A percentile compares a stretch with the other conserved stretches of the same genome.
phyloP scores from a whole-genome alignment of 2,329 filamentous ascomycete species.

The Hymenoscyphus fructigenus region DNA sequence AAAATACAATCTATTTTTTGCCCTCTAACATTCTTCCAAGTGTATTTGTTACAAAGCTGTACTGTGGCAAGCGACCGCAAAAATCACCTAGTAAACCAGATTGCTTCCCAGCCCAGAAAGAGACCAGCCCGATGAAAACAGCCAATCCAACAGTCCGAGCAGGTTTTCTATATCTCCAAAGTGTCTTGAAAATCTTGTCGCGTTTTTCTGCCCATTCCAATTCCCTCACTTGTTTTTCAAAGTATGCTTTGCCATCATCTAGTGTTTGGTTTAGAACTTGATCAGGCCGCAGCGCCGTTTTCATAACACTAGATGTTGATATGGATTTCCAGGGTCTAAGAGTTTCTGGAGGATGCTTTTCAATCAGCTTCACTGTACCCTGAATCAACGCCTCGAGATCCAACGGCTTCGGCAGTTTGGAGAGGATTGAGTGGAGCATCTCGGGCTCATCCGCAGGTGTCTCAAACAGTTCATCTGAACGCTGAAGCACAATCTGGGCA shows the following conservation, averaged over 20 bases:
- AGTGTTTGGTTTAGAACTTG: constrained; percentile 55
- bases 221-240: constrained; percentile 70
- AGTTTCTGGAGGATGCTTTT: constrained; percentile 66
- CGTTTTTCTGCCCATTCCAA: constrained; percentile 64
- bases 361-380: constrained; percentile 63
- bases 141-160: constrained; percentile 61
- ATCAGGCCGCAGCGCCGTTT: constrained; percentile 65
- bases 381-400: constrained; percentile 76
- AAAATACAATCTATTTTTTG: constrained; percentile 7
- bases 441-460: constrained; percentile 82
- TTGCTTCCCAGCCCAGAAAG: constrained; percentile 61
- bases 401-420: constrained; percentile 79
- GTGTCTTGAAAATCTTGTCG: constrained; percentile 47
- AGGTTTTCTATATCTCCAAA: constrained; percentile 67
- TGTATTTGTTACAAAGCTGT: neutral
- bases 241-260: constrained; percentile 64
- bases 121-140: constrained; percentile 64
- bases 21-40: neutral
- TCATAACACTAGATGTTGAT: constrained; percentile 76
- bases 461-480: constrained; percentile 80
- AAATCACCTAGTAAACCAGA: constrained; percentile 28
- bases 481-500: constrained; percentile 79
- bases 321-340: constrained; percentile 72
- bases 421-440: constrained; percentile 85
- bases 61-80: constrained; percentile 25